A percentile compares a stretch with the other conserved stretches of the same genome.
phyloP scores from a whole-genome alignment of 2,329 filamentous ascomycete genomes.

The Cladosporium sp. region DNA sequence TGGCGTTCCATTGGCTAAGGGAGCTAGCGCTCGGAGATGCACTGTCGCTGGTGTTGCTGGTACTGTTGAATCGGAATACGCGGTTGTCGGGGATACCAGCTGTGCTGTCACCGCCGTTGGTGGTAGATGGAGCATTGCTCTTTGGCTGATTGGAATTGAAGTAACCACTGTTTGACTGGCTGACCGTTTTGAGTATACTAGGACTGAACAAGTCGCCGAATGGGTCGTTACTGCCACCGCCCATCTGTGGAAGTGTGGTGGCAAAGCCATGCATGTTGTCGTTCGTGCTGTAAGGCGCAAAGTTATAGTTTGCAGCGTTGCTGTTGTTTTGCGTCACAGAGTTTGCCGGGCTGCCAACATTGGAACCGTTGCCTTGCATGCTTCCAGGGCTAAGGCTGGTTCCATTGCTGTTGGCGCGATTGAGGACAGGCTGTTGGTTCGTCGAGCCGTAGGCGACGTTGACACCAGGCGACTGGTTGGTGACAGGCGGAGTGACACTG shows the following conservation, averaged over 20 bases:
- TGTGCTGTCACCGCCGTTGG: conserved; percentile 40
- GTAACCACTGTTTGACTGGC: conserved; percentile 31
- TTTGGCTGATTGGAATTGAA: conserved; percentile 19
- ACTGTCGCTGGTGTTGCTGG: conserved; percentile 41
- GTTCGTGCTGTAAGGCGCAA: conserved; percentile 28
- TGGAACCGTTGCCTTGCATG: conserved; percentile 16
- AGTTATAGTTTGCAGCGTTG: conserved; percentile 16
- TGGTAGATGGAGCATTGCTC: conserved; percentile 18
- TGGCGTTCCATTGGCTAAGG: conserved; percentile 46
- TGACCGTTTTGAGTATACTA: conserved; percentile 44
- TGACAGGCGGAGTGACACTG: conserved; percentile 23
- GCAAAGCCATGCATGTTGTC: conserved; percentile 33
- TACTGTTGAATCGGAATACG: conserved; percentile 49
- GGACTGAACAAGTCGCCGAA: conserved; percentile 59
- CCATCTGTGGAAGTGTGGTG: conserved; percentile 33
- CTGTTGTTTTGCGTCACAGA: not conserved
- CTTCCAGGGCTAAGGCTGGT: conserved; percentile 34
- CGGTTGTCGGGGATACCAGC: conserved; percentile 36
- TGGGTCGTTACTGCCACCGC: conserved; percentile 29
- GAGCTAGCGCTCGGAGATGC: conserved; percentile 50
- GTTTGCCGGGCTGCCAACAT: conserved; percentile 22
- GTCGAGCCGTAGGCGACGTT: conserved; percentile 11
- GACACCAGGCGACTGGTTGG: conserved; percentile 19
- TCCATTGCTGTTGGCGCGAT: conserved; percentile 27
- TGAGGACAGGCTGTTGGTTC: conserved; percentile 19